These are phyloP conservation scores for Entomortierella chlamydospora DNA, from an alignment of 192 early-diverging fungal species.

Conservation along the genomic window DNA sequence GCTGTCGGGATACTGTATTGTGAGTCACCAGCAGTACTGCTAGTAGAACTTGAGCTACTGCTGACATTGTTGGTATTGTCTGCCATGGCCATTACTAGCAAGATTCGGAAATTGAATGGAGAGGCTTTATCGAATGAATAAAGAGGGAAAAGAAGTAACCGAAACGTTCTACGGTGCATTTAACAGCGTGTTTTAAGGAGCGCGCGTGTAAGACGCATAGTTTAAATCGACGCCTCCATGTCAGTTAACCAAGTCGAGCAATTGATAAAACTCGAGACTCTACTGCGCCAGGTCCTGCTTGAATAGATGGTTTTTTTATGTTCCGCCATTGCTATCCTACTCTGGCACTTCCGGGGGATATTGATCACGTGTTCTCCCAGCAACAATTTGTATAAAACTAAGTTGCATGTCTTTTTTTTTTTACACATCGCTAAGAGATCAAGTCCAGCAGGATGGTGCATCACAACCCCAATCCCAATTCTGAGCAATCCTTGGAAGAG, in stretches of 20 bases:
- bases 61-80: neutral
- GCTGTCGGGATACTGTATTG: conserved; percentile 28
- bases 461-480: conserved; percentile 12
- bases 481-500: conserved; percentile 47
- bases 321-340: no score
- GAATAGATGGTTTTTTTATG: no score
- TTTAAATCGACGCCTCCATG: no score
- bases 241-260: no score
- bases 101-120: neutral
- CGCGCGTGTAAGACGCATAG: no score
- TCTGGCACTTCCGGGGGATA: no score
- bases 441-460: conserved; percentile 18
- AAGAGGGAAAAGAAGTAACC: neutral
- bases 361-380: no score
- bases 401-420: no score
- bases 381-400: no score
- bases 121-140: neutral
- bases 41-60: neutral
- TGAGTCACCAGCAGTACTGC: neutral
- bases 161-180: neutral
- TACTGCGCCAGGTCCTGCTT: no score
- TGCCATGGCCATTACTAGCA: neutral
- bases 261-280: no score
- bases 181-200: neutral
- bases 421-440: no score